Base-by-base conservation (phyloP, 2,329 filamentous ascomycete genomes). In the Aspergillus novofumigatus region DNA sequence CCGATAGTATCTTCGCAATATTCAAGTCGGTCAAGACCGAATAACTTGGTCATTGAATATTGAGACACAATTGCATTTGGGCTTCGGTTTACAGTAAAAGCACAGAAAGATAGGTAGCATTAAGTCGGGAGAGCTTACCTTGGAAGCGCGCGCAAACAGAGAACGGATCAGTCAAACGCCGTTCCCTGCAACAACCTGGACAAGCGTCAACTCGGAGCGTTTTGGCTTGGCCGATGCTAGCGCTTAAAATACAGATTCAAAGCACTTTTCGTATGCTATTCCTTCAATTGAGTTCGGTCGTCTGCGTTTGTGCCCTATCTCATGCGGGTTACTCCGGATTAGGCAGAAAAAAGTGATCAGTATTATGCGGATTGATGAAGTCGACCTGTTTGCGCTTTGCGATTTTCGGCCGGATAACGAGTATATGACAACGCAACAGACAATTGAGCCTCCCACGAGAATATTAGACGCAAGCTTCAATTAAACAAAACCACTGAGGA, bases 151-250 rank as follows among this genome's bases (percentile, higher is more conserved):
- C 65, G 59, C 67, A 72, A 69, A 68, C 61, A 52, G 52, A 53
- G 20, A 41, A 51, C 55, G 57, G 55, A 47, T 51, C 53, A 51
- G 49, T 59, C 63, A 69, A 65, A 63, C 60, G 61, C 60, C 62
- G 61, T 60, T 57, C 47, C 59, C 66, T 62, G 59, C 56, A 65
- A 71, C 69, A 59, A 67, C 67, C 69, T 61, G 61, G 58, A 51
- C 60, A 58, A 61, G 68, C 67, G 67, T 65, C 29, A 20, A 28
- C 5, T 29, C 17, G n/a, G 41, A 29, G 21, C 44, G 50, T 26
- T 41, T 56, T 56, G 57, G 54, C 54, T 58, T 57, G 42, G 53
- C 45, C 49, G 53, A 45, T 52, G 54, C 49, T 49, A 47, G 44
- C 44, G 44, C 44, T 47, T 47, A 47, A 23, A 28, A 3, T 41